Evolutionary conservation across 2,329 filamentous ascomycete species (phyloP), one percentile per base, ranked within the genome.

Genomic region (Neofusicoccum ribis): DNA sequence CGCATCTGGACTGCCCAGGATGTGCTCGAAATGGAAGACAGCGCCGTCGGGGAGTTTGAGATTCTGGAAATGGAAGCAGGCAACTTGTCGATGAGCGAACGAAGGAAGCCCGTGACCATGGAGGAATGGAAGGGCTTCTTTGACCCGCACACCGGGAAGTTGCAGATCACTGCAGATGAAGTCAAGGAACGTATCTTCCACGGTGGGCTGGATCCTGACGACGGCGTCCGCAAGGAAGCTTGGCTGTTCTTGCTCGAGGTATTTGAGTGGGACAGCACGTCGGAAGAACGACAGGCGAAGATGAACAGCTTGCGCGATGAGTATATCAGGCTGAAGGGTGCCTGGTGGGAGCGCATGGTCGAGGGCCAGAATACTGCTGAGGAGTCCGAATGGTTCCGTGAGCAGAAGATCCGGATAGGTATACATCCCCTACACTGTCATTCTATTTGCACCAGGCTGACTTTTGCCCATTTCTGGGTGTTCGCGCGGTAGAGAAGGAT

Each of bases 181-280:
- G 93, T 96, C 69, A 99, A 98, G 77, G 94, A 98, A 74, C 87
- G 95, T n/a, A 87, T 99, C 64, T 99, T 98, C 76, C 95, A 98
- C 73, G 95, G 95, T 34, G 95, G 95, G 0, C 82, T 99, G 0
- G 89, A 96, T 73, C 81, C 91, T 0, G 91, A 97, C 15, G 94
- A 98, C 71, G 93, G 93, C 0, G 93, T 97, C 3, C 85, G 96
- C 54, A 98, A 98, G 78, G 93, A 98, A 76, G 95, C 94, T 0
- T 99, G 95, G 95, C 84, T 97, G 0, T 99, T 96, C 78, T 79
- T 99, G 15, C 85, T 99, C 0, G 95, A 92, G 0, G 91, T 99
- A 0, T 91, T 96, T 72, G 89, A 94, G 2, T 99, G 96, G 96
- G 88, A 97, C 70, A 96, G 92, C 76, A 93, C 90, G 0, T 83